Conservation (phyloP, 441 rosid genomes). For the Macaranga tanarius region DNA sequence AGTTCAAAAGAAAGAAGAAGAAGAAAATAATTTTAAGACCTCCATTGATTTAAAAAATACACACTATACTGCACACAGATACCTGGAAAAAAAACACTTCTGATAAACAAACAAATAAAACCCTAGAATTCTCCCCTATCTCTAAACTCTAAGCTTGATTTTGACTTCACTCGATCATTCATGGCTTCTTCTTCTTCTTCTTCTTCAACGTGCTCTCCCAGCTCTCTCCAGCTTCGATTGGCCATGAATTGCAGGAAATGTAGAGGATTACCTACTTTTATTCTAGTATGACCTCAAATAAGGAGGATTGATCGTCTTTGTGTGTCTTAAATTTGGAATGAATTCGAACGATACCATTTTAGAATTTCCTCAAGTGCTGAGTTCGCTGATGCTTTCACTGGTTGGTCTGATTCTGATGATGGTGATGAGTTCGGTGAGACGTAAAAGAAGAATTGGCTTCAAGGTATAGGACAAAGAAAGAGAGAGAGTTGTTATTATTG, state of each 20-base stretch:
- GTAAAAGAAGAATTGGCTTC: conserved; percentile 44
- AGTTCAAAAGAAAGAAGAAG: no score
- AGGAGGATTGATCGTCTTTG: conserved; percentile 31
- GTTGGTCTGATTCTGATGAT: conserved; percentile 62
- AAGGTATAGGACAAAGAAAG: conserved; percentile 25
- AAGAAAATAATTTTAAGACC: no score
- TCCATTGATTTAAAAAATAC: no score
- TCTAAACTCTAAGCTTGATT: no score
- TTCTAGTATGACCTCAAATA: conserved; percentile 30
- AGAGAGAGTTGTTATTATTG: no score
- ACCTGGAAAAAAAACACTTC: no score
- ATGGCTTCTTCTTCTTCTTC: conserved; percentile 29
- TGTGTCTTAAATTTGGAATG: conserved; percentile 26
- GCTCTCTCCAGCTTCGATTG: conserved; percentile 68
- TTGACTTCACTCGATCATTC: no score
- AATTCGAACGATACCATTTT: conserved; percentile 26
- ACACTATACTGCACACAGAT: no score
- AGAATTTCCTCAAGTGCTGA: conserved; percentile 33
- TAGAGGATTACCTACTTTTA: conserved; percentile 21
- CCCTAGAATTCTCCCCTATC: no score
- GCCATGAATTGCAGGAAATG: conserved; percentile 36
- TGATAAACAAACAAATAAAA: no score
- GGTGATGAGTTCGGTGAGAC: conserved; percentile 35
- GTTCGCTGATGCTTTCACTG: conserved; percentile 47
- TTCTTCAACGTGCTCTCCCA: conserved; percentile 46